phyloP scores from a whole-genome alignment of 805 yeast genomes.

The Candida chauliodis region DNA sequence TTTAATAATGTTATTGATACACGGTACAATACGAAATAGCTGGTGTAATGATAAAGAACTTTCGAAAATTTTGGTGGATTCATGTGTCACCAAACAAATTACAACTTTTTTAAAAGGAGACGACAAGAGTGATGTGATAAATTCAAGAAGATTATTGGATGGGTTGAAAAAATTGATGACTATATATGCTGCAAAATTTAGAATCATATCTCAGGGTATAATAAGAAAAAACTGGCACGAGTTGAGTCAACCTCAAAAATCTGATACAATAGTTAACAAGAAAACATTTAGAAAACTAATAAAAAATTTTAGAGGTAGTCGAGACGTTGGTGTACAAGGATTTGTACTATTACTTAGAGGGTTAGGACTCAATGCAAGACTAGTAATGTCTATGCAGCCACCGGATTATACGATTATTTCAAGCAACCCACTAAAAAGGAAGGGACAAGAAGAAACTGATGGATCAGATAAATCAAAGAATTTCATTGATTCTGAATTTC shows the following conservation, averaged over 20 bases:
- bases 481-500: conserved; percentile 39
- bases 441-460: conserved; percentile 4
- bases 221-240: conserved; percentile 35
- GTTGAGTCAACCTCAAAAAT: conserved; percentile 18
- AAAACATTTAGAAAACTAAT: conserved; percentile 44
- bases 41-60: conserved; percentile 64
- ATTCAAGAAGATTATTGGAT: conserved; percentile 69
- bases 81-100: conserved; percentile 7
- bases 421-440: conserved; percentile 11
- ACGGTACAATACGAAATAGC: conserved; percentile 63
- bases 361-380: conserved; percentile 64
- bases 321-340: conserved; percentile 84
- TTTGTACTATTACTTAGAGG: conserved; percentile 75
- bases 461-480: not conserved
- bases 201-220: conserved; percentile 40
- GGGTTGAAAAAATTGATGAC: conserved; percentile 67
- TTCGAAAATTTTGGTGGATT: conserved; percentile 34
- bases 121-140: conserved; percentile 29
- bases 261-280: conserved; percentile 26
- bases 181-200: conserved; percentile 56
- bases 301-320: conserved; percentile 54
- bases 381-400: conserved; percentile 84
- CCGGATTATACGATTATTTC: conserved; percentile 65
- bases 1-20: conserved; percentile 57
- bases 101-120: not conserved